These are phyloP conservation scores for Leccinum solheimii DNA, from an alignment of 1,284 basidiomycete genomes.

Conservation along the genomic window DNA sequence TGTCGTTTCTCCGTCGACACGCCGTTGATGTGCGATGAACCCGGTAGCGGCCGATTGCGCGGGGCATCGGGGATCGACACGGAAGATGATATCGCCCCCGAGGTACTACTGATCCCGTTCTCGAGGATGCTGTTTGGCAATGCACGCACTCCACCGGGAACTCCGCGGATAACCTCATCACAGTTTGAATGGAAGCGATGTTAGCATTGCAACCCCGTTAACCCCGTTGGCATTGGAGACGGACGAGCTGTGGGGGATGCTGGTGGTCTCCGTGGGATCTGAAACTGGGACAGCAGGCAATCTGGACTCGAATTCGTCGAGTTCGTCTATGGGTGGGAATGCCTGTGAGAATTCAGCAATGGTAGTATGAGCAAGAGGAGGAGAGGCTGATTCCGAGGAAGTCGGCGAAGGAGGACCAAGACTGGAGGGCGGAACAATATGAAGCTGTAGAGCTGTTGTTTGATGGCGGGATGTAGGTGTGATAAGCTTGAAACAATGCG, in stretches of 20 bases:
- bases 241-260: constrained; percentile 24
- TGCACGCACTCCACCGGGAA: constrained; percentile 13
- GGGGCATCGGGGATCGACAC: constrained; percentile 27
- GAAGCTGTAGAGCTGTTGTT: constrained; percentile 31
- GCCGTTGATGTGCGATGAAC: constrained; percentile 19
- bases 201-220: constrained; percentile 12
- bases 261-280: constrained; percentile 37
- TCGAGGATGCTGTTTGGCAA: constrained; percentile 27
- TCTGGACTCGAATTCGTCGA: constrained; percentile 56
- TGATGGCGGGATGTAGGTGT: constrained; percentile 29
- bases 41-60: constrained; percentile 14
- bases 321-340: constrained; percentile 75
- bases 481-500: too few relatives aligned
- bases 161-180: constrained; percentile 42
- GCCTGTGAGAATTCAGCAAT: constrained; percentile 57
- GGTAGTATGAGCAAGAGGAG: constrained; percentile 40
- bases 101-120: constrained; percentile 32
- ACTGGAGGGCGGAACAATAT: constrained; percentile 62
- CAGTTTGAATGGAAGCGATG: constrained; percentile 33
- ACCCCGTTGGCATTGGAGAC: constrained; percentile 15
- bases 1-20: constrained; percentile 18
- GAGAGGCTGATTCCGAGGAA: constrained; percentile 56
- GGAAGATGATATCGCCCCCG: constrained; percentile 24
- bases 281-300: constrained; percentile 52
- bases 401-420: constrained; percentile 73